Evolutionary conservation across 495 filamentous ascomycete species (phyloP).

Genomic region (Xylaria intraflava): DNA sequence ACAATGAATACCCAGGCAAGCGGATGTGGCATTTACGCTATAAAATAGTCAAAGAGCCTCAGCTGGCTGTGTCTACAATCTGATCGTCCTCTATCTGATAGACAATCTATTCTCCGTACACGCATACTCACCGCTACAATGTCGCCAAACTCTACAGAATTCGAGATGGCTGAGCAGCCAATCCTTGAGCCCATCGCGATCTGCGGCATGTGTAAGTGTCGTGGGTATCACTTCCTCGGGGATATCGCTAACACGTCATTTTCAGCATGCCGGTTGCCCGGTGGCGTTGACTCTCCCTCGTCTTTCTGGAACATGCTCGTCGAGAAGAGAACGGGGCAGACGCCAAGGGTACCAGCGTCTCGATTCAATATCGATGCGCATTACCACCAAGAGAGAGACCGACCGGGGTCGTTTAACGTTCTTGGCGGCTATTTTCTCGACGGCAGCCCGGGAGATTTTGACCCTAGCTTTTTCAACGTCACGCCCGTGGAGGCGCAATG

Average conservation of each 20-base stretch:
- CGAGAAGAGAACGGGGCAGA: slow-evolving; percentile 13
- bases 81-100: too few species aligned
- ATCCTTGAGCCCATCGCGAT: slow-evolving; percentile 34
- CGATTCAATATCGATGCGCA: slow-evolving; percentile 16
- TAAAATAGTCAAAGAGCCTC: background rate
- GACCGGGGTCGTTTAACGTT: slow-evolving; percentile 10
- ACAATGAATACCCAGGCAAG: background rate
- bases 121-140: too few species aligned
- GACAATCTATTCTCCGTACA: too few species aligned
- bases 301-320: slow-evolving; percentile 49
- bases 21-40: background rate
- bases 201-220: slow-evolving; percentile 40
- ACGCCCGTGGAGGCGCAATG: slow-evolving; percentile 29
- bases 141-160: slow-evolving; percentile 12
- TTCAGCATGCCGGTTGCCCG: slow-evolving; percentile 14
- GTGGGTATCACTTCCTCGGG: slow-evolving; percentile 33
- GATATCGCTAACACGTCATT: too few species aligned
- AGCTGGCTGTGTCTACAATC: background rate
- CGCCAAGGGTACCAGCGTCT: slow-evolving; percentile 9
- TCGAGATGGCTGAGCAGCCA: slow-evolving; percentile 1
- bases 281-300: slow-evolving; percentile 13
- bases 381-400: slow-evolving; percentile 8
- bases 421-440: slow-evolving; percentile 34
- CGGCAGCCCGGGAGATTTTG: slow-evolving; percentile 30
- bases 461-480: slow-evolving; percentile 38